phyloP scores from a whole-genome alignment of 2,329 filamentous ascomycete genomes.

The Alternaria gaisen region DNA sequence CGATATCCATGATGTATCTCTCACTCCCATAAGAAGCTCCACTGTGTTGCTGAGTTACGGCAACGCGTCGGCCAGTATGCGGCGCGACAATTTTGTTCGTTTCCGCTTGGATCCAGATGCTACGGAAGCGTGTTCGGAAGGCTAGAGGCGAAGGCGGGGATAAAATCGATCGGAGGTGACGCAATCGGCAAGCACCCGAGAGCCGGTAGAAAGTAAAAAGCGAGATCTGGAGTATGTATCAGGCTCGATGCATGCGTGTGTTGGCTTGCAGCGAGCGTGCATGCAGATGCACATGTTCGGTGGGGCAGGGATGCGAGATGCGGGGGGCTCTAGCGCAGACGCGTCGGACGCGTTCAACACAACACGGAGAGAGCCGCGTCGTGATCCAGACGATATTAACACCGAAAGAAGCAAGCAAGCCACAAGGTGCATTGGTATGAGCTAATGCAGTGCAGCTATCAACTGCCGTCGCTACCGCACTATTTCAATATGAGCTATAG shows the following conservation, averaged over 20 bases:
- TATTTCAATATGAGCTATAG: background rate
- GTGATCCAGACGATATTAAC: background rate
- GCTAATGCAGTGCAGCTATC: conserved; percentile 1
- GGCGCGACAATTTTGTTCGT: background rate
- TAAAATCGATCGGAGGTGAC: background rate
- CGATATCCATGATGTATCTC: conserved; percentile 54
- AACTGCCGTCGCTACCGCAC: conserved; percentile 1
- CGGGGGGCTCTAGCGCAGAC: conserved; percentile 20
- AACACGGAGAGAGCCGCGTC: background rate
- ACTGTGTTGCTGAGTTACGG: background rate
- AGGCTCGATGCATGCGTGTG: conserved; percentile 11
- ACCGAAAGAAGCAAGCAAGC: background rate
- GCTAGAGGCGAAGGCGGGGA: background rate
- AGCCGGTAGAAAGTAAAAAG: background rate
- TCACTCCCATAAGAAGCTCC: background rate
- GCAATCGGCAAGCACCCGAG: conserved; percentile 3
- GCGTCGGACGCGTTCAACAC: background rate
- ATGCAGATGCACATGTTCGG: conserved; percentile 14
- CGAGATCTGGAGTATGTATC: conserved; percentile 2
- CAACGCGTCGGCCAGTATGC: background rate
- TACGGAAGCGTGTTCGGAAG: background rate
- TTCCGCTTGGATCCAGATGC: background rate
- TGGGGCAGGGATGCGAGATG: conserved; percentile 16
- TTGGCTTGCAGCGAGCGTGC: conserved; percentile 21
- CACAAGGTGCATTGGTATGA: background rate